phyloP scores from a whole-genome alignment of 371 early-diverging fungal genomes.

The Mortierella sp. region DNA sequence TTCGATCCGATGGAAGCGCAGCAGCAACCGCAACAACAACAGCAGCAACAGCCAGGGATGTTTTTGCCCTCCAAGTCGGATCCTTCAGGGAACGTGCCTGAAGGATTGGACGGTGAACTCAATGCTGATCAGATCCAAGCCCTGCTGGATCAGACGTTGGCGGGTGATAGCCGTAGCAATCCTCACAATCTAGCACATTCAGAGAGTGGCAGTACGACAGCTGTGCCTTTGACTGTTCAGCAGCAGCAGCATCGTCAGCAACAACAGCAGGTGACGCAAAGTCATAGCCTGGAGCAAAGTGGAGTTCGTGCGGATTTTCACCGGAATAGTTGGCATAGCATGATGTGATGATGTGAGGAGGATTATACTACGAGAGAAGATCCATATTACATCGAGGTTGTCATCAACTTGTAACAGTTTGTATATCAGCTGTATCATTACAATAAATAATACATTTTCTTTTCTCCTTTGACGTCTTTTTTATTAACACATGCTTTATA shows the following conservation, averaged over 20 bases:
- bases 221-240: background rate
- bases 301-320: constrained; percentile 8
- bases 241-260: constrained; percentile 4
- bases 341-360: constrained; percentile 14
- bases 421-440: too few relatives aligned
- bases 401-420: too few relatives aligned
- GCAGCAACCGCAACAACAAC: constrained; percentile 2
- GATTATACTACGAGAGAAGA: background rate
- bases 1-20: constrained; percentile 5
- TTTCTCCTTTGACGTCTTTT: too few relatives aligned
- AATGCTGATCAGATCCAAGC: constrained; percentile 31
- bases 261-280: constrained; percentile 3
- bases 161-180: constrained; percentile 18
- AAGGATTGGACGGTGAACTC: constrained; percentile 7
- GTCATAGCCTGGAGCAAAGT: background rate
- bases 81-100: background rate
- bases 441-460: too few relatives aligned
- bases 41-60: constrained; percentile 1
- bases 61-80: constrained; percentile 4
- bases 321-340: constrained; percentile 10
- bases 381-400: too few relatives aligned
- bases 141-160: constrained; percentile 32
- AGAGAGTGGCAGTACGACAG: background rate
- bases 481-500: constrained; percentile 3
- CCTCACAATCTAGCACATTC: constrained; percentile 3